A percentile compares a stretch with the other conserved stretches of the same genome.
phyloP scores from a whole-genome alignment of 2,329 filamentous ascomycete genomes.

The Hymenoscyphus repandus region DNA sequence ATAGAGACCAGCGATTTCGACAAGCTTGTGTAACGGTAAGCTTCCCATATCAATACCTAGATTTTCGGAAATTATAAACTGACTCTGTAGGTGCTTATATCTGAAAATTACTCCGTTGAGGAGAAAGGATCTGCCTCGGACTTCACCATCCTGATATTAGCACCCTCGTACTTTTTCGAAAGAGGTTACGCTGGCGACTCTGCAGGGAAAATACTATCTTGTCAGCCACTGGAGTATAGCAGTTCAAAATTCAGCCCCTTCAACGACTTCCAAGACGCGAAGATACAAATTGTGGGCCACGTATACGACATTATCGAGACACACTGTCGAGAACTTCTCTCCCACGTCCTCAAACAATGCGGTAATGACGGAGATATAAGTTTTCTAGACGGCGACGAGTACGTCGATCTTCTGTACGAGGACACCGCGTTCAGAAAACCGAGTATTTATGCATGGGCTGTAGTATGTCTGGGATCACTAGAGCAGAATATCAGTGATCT shows the following conservation, averaged over 20 bases:
- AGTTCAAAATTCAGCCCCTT: not conserved
- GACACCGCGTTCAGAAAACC: not conserved
- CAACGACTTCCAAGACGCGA: slow-evolving; percentile 1
- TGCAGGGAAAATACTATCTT: not conserved
- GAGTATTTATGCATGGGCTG: not conserved
- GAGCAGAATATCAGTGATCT: not conserved
- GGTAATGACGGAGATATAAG: not conserved
- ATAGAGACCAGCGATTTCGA: not conserved
- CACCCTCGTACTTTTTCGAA: not conserved
- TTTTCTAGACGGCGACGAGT: not conserved
- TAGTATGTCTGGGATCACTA: not conserved
- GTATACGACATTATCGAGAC: not conserved
- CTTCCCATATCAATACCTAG: not conserved
- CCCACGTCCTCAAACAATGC: not conserved
- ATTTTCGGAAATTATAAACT: not conserved
- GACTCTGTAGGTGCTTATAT: not conserved
- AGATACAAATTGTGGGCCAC: not conserved
- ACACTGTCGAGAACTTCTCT: not conserved
- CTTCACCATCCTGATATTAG: not conserved
- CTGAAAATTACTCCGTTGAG: not conserved
- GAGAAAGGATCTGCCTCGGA: not conserved
- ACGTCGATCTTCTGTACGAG: slow-evolving; percentile 1
- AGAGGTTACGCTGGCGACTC: not conserved
- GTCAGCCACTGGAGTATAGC: not conserved
- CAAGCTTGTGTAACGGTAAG: not conserved